Evolutionary conservation across 441 rosid genomes (phyloP).

Genomic region (Adansonia grandidieri): DNA sequence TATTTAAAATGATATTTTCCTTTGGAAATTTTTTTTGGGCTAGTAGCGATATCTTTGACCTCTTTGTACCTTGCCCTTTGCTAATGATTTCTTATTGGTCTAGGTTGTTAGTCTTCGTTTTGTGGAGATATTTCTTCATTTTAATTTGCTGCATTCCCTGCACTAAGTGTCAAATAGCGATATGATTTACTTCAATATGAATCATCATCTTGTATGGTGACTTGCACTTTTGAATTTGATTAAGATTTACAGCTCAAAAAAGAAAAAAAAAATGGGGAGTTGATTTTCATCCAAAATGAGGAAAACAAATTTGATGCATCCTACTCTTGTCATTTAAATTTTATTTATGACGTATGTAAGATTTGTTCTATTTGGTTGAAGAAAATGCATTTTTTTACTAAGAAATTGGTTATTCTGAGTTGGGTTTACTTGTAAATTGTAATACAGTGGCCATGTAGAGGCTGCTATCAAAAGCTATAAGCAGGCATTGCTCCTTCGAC

Average conservation of each 20-base stretch:
- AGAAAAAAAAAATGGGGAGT: background rate
- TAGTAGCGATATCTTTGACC: background rate
- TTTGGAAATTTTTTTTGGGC: background rate
- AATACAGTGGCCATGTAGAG: slow-evolving; percentile 85
- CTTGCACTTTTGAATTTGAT: background rate
- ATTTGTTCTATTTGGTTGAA: background rate
- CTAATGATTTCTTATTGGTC: background rate
- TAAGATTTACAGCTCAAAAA: background rate
- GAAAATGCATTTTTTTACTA: slow-evolving; percentile 10
- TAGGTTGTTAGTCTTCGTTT: slow-evolving; percentile 3
- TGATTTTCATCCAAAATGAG: slow-evolving; percentile 15
- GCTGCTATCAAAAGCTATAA: slow-evolving; percentile 94
- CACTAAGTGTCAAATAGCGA: background rate
- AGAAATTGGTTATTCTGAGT: slow-evolving; percentile 15
- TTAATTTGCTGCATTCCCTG: background rate
- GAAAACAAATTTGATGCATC: background rate
- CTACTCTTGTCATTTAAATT: background rate
- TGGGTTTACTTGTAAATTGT: slow-evolving; percentile 24
- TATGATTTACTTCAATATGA: background rate
- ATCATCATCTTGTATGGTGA: slow-evolving; percentile 2
- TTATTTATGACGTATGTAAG: background rate
- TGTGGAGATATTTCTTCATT: background rate
- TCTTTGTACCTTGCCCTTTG: background rate
- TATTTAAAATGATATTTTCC: background rate
- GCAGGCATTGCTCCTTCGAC: slow-evolving; percentile 81